These are phyloP conservation scores for Acer saccharum DNA, from an alignment of 345 rosid species.

Conservation along the genomic window DNA sequence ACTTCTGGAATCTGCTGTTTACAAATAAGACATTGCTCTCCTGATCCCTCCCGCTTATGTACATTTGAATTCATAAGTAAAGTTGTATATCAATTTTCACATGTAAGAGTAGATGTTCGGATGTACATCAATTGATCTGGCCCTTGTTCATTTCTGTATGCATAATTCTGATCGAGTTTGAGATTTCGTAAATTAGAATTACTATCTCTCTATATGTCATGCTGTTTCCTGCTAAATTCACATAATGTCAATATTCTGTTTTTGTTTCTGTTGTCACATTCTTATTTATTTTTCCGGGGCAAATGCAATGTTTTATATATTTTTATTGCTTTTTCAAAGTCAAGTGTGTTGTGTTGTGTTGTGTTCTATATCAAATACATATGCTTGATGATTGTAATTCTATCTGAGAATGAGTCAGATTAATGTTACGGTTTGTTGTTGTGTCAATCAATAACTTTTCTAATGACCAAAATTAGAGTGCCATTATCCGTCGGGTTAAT, in stretches of 20 bases:
- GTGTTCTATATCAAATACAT: no score
- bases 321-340: no score
- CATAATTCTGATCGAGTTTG: not conserved
- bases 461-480: not conserved
- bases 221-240: not conserved
- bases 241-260: no score
- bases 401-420: no score
- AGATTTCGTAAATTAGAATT: not conserved
- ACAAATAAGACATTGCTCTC: conserved; percentile 11
- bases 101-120: not conserved
- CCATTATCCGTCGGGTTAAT: no score
- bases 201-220: not conserved
- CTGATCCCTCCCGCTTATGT: conserved; percentile 18
- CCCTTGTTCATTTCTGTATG: not conserved
- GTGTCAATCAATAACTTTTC: not conserved
- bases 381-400: no score
- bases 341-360: no score
- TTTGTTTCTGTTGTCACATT: no score
- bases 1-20: conserved; percentile 6
- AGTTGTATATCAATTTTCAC: conserved; percentile 26
- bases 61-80: conserved; percentile 15
- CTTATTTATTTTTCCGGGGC: no score
- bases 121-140: not conserved
- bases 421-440: not conserved
- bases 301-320: no score